Base-by-base conservation (phyloP, 495 filamentous ascomycete species). In the Lasiosphaeria hispida region DNA sequence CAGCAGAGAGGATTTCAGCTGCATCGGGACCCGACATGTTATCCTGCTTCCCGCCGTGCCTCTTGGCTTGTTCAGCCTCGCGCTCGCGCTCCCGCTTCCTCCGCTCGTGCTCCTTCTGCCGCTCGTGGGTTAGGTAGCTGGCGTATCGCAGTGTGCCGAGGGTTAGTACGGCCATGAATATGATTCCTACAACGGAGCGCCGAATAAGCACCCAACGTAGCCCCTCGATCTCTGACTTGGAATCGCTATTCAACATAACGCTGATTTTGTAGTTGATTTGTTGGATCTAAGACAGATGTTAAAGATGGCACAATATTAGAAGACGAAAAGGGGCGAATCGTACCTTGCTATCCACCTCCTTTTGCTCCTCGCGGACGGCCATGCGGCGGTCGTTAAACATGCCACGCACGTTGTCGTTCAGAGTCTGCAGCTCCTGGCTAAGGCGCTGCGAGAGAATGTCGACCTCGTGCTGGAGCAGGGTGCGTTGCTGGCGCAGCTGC, bases 311-410 rank as follows among this genome's bases (percentile, higher is more conserved):
- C 49, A 37, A 23, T 18, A 9, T 10, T 37, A 1, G 35, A 13
- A 30, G 42, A 9, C 15, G 47, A 30, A 13, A 14, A 9, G 40
- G 44, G 18, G 14, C 18, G 54, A 48, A 15, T 76, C 77, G 19
- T 70, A 88, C 84, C 64, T 77, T 77, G 63, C 82, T 88, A 63
- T 97, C 92, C 69, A 90, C 88, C 14, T 73, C 80, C 64, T 92
- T 83, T 74, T 96, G 90, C 67, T 96, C 88, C 69, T 88, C 87
- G 42, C 90, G 80, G 14, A 92, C 91, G 6, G 82, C 81, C 92
- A 99, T 96, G 72, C 91, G 91, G 18, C 96, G 83, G 65, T 99
- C 94, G 65, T 97, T 92, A 71, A 97, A 96, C 85, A 96, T 88
- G 50, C 90, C 92, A 68, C 91, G 92, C 40, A 97, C 83, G 38